A percentile compares a stretch with the other conserved stretches of the same genome.
These are phyloP conservation scores for Claviceps lovelessii DNA, from an alignment of 2,329 filamentous ascomycete genomes.

Conservation along the genomic window DNA sequence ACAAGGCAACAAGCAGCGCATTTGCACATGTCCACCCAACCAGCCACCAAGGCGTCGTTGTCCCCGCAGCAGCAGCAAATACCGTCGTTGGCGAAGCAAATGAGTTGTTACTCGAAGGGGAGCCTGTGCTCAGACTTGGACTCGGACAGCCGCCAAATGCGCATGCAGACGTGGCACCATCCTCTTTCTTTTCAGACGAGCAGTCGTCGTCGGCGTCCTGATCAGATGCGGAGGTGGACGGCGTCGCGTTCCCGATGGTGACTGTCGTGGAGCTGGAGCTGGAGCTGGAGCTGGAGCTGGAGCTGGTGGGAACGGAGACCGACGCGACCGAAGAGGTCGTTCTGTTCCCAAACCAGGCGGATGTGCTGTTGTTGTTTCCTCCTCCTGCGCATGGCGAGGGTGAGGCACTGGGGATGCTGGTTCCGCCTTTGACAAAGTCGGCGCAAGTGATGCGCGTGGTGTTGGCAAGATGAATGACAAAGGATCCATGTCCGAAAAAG, in stretches of 20 bases:
- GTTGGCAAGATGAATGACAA: slow-evolving; percentile 51
- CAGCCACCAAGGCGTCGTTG: not conserved
- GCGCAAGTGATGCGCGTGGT: slow-evolving; percentile 50
- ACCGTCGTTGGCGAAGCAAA: not conserved
- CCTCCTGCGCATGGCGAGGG: not conserved
- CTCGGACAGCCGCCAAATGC: not conserved
- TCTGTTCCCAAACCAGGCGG: not conserved
- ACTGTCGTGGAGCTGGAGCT: not conserved
- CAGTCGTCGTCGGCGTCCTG: not conserved
- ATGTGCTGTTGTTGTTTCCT: not conserved
- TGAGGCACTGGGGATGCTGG: not conserved
- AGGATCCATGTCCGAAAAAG: slow-evolving; percentile 51
- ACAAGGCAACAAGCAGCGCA: not conserved
- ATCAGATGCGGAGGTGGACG: not conserved
- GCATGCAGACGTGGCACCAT: not conserved
- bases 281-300: not conserved
- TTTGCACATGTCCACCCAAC: not conserved
- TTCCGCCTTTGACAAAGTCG: slow-evolving; percentile 32
- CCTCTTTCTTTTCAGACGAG: not conserved
- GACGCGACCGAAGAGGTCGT: not conserved
- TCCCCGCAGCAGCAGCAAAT: not conserved
- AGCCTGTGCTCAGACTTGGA: not conserved
- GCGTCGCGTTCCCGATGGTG: not conserved
- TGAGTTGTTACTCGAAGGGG: not conserved
- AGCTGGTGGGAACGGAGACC: not conserved